A percentile compares a stretch with the other conserved stretches of the same genome.
Evolutionary conservation across 1,139 yeast genomes (phyloP).

Genomic region (Pichia sp.): DNA sequence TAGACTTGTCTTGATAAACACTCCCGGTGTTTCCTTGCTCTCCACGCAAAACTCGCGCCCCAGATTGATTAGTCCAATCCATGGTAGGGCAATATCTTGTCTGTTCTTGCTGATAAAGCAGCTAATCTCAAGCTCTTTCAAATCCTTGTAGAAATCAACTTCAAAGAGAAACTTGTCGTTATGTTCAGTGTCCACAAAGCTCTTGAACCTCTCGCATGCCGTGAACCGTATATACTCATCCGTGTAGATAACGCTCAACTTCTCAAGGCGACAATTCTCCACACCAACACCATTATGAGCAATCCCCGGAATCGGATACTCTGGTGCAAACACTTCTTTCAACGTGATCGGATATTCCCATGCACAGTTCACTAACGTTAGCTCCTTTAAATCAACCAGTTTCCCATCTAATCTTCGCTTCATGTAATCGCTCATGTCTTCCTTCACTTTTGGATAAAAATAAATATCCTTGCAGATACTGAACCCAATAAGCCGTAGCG

Average conservation of each 20-base stretch:
- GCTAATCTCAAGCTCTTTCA: slow-evolving; percentile 19
- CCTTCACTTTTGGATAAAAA: slow-evolving; percentile 22
- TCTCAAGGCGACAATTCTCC: neutral
- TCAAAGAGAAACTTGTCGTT: slow-evolving; percentile 24
- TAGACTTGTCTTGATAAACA: too few species aligned
- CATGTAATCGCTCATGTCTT: slow-evolving; percentile 22
- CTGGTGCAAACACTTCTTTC: slow-evolving; percentile 22
- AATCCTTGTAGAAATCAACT: slow-evolving; percentile 19
- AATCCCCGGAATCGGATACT: slow-evolving; percentile 1
- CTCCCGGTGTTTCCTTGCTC: too few species aligned
- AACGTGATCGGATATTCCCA: slow-evolving; percentile 28
- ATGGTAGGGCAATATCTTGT: too few species aligned
- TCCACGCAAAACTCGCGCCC: too few species aligned
- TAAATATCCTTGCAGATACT: slow-evolving; percentile 23
- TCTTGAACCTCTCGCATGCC: slow-evolving; percentile 24
- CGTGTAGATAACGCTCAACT: slow-evolving; percentile 18
- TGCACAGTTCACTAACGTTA: slow-evolving; percentile 25
- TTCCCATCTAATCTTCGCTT: slow-evolving; percentile 23
- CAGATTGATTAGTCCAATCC: too few species aligned
- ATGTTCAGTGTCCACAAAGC: slow-evolving; percentile 21
- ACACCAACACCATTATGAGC: neutral
- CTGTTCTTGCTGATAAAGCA: too few species aligned
- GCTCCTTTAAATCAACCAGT: slow-evolving; percentile 16
- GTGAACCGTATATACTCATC: slow-evolving; percentile 23
- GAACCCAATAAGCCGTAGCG: slow-evolving; percentile 23